These are phyloP conservation scores for Nigrospora sphaerica DNA, from an alignment of 2,329 filamentous ascomycete species.

Conservation along the genomic window DNA sequence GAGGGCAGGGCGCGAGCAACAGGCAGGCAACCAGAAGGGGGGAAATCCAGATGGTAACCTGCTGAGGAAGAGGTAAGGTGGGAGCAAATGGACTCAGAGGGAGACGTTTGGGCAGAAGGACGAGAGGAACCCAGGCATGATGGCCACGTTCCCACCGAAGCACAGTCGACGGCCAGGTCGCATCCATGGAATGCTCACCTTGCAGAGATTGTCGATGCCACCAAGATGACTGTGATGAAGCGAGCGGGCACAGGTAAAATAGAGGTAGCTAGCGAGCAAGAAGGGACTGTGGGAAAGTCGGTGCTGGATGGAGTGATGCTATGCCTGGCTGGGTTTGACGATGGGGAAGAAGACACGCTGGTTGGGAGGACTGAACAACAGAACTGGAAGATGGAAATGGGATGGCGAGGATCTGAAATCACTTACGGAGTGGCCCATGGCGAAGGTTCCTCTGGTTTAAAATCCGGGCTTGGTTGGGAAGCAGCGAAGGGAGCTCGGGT, in stretches of 20 bases:
- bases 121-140: neutral
- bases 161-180: too few species aligned
- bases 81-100: neutral
- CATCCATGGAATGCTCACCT: neutral
- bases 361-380: too few species aligned
- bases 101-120: neutral
- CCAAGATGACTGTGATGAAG: constrained; percentile 48
- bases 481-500: too few species aligned
- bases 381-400: too few species aligned
- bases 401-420: too few species aligned
- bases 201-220: constrained; percentile 15
- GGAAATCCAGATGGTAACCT: neutral
- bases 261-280: constrained; percentile 53
- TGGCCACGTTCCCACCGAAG: neutral
- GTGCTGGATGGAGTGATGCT: constrained; percentile 38
- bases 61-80: neutral
- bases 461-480: too few species aligned
- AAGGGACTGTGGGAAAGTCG: constrained; percentile 34
- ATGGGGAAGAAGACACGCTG: too few species aligned
- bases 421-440: too few species aligned
- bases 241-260: constrained; percentile 49
- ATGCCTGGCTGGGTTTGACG: constrained; percentile 13
- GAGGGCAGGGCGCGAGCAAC: too few species aligned
- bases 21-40: neutral
- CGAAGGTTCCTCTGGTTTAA: too few species aligned